Evolutionary conservation across 2,329 filamentous ascomycete species (phyloP), one percentile per base, ranked within the genome.

Genomic region (Ascochyta fabae): DNA sequence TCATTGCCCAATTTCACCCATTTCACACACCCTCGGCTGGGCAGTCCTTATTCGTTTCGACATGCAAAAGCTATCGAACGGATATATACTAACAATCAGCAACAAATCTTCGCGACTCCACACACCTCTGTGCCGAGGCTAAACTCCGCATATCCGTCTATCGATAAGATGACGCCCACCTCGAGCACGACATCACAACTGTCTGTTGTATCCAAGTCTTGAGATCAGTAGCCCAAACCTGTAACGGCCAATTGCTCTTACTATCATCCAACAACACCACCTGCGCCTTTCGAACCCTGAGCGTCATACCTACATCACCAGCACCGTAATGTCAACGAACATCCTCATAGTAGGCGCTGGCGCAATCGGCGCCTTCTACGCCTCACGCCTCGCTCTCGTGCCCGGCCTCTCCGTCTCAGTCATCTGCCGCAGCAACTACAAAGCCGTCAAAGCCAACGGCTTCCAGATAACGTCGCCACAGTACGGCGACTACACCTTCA

Each of bases 381-480:
- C 86, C 42, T 89, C 87, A 6, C 81, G 88, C 22, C 80, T 90
- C 15, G 86, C 89, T 63, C 79, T 84, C 63, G 84, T 84, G 9
- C 62, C 68, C 2, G 81, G 83, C 51, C 78, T 87, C 36, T 78
- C 83, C 53, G 85, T 89, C 45, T 91, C 88, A 5, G 84, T 90
- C 40, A 86, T 90, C 49, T 90, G 88, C 60, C 84, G 89, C 44
- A 91, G 88, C 36, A 92, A 92, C 77, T 91, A 89, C 79, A 74
- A 79, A 23, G 84, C 83, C 31, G 86, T 92, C 41, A 80, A 82
- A 48, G 73, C 78, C 9, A 76, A 81, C 23, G 89, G 89, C 42
- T 88, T 92, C 68, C 76, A 78, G 27, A 77, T 92, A 33, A 81
- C 84, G 46, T 91, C 88, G 4, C 85, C 83, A 45, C 81, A 84